Base-by-base conservation (phyloP, 257 asterid genomes). In the Solanum chiquidenum region DNA sequence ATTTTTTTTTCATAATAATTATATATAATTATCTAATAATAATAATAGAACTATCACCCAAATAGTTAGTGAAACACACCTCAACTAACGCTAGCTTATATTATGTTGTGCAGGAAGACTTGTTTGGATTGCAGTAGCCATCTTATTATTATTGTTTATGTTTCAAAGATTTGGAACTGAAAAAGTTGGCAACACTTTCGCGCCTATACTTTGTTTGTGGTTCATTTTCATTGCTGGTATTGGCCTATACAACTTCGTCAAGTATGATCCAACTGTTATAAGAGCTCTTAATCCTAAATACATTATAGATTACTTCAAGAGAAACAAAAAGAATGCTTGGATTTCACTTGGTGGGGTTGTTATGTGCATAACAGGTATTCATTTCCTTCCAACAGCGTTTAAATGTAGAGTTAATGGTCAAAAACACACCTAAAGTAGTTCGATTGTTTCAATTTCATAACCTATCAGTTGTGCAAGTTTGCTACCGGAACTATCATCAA, bases 131-230 rank as follows among this genome's bases (percentile, higher is more conserved):
- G 91, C 98, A 0, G 91, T 94, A 1, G 95, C 88, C 12, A 94
- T 95, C 55, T 76, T 95, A 90, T 84, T 94, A 11, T 0, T 86
- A 0, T 83, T 95, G 20, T 95, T 95, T 87, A 40, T 90, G 20
- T 91, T 92, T 12, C 98, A 95, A 89, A 88, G 94, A n/a, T 93
- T 92, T 79, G 98, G 98, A 21, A 94, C 97, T 0, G 98, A 94
- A 46, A 95, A 94, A 89, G 95, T 94, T 1, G 98, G 98, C 1
- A 91, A 89, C 89, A 16, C 94, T 2, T 95, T 95, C 27, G 98
- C 98, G 27, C 98, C 98, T n/a, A 91, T 90, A 12, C 71, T 95
- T 9, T 86, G 90, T 90, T 7, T 92, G 2, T 95, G 98, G 98
- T 95, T 94, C 85, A 2, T 84, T 13, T 91, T 91, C 86, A 91